A percentile compares a stretch with the other conserved stretches of the same genome.
phyloP scores from a whole-genome alignment of 129 eudicot genomes.

The Scalesia atractyloides region DNA sequence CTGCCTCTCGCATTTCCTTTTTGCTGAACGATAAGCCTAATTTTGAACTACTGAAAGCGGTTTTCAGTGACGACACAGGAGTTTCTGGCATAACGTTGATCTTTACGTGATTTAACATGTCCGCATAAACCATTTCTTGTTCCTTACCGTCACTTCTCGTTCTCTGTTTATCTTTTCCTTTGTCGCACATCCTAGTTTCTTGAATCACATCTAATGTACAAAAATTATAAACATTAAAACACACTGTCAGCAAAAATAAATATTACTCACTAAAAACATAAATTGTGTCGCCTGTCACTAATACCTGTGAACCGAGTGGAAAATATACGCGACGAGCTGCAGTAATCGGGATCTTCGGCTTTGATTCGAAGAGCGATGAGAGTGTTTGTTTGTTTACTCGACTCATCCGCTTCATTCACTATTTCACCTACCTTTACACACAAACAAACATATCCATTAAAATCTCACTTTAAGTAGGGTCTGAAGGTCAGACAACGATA shows the following conservation, averaged over 20 bases:
- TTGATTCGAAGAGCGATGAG: conserved; percentile 57
- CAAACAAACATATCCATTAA: too few species aligned
- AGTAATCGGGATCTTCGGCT: conserved; percentile 40
- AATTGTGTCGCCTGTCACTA: background rate
- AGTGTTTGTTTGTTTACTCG: conserved; percentile 67
- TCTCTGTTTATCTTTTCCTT: conserved; percentile 7
- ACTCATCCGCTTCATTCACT: conserved; percentile 43
- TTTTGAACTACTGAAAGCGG: conserved; percentile 35
- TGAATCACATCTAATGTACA: conserved; percentile 8
- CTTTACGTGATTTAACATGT: conserved; percentile 46
- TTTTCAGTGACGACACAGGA: conserved; percentile 41
- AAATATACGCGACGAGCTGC: conserved; percentile 38
- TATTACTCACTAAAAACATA: background rate
- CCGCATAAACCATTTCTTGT: conserved; percentile 42
- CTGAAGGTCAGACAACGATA: too few species aligned
- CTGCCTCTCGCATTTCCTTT: conserved; percentile 45
- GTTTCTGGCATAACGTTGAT: conserved; percentile 41
- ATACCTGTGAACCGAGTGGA: conserved; percentile 31
- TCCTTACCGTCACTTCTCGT: conserved; percentile 5
- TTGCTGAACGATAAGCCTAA: conserved; percentile 33
- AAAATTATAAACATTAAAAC: background rate
- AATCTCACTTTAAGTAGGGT: too few species aligned
- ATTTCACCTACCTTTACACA: conserved; percentile 49
- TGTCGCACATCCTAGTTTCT: conserved; percentile 8
- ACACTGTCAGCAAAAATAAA: background rate